phyloP scores from a whole-genome alignment of 129 eudicot species.

The Helianthus tuberosus region DNA sequence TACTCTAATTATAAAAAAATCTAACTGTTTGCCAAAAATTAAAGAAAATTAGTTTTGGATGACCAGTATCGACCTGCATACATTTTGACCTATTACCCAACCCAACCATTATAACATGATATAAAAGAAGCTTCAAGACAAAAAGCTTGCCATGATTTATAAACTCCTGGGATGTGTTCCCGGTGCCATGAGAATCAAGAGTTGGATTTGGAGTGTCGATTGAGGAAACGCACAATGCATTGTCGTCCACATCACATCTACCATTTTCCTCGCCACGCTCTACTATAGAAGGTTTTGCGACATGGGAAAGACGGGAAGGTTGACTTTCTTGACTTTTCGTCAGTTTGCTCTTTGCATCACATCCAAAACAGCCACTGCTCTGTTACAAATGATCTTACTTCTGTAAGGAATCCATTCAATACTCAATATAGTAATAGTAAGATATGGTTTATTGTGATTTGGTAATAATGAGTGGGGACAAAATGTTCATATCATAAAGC shows the following conservation, averaged over 20 bases:
- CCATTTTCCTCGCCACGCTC: slow-evolving; percentile 58
- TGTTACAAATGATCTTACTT: slow-evolving; percentile 56
- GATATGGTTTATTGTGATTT: too few species aligned
- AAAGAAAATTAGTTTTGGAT: too few species aligned
- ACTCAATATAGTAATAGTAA: not conserved
- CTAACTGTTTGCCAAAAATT: too few species aligned
- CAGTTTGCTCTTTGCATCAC: slow-evolving; percentile 52
- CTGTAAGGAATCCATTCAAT: slow-evolving; percentile 43
- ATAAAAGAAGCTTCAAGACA: not conserved
- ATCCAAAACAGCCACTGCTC: slow-evolving; percentile 86
- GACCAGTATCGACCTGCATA: not conserved
- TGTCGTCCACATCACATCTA: slow-evolving; percentile 54
- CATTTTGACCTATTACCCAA: too few species aligned
- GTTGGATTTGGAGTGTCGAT: slow-evolving; percentile 37
- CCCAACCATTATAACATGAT: too few species aligned
- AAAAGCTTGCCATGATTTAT: slow-evolving; percentile 73
- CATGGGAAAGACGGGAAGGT: slow-evolving; percentile 5
- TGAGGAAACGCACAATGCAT: slow-evolving; percentile 54
- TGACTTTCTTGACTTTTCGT: slow-evolving; percentile 32
- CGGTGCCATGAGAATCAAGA: slow-evolving; percentile 46
- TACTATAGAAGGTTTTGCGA: slow-evolving; percentile 27
- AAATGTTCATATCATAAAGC: too few species aligned
- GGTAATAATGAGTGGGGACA: too few species aligned
- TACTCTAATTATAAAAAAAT: too few species aligned
- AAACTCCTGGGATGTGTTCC: slow-evolving; percentile 52